Conservation (phyloP, 2,329 filamentous ascomycete genomes). For the Trichoderma hamatum region DNA sequence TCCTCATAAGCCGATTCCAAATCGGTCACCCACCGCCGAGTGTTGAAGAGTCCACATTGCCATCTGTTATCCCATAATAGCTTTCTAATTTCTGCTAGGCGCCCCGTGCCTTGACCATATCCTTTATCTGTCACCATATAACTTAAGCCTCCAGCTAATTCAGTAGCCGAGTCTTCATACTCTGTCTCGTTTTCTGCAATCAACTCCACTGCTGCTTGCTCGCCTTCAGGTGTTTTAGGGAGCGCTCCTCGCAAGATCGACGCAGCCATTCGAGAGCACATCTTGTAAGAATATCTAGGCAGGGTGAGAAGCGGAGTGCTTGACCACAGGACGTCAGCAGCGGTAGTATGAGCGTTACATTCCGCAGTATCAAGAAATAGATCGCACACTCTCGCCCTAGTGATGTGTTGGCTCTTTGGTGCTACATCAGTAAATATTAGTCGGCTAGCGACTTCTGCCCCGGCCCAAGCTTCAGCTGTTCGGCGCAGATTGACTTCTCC, state of each 20-base stretch:
- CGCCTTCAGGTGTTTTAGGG: conserved; percentile 70
- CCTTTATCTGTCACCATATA: conserved; percentile 55
- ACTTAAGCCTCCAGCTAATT: conserved; percentile 64
- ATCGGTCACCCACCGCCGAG: conserved; percentile 85
- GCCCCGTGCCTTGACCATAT: conserved; percentile 62
- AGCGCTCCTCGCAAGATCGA: conserved; percentile 90
- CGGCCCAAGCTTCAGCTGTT: conserved; percentile 83
- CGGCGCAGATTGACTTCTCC: conserved; percentile 83
- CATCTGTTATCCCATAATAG: conserved; percentile 83
- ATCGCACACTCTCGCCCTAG: conserved; percentile 87
- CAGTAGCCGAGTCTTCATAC: conserved; percentile 78
- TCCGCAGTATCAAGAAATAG: conserved; percentile 96
- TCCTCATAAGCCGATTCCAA: conserved; percentile 85
- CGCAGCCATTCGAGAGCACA: conserved; percentile 98
- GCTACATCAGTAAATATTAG: conserved; percentile 97
- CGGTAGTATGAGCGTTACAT: conserved; percentile 97
- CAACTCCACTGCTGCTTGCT: conserved; percentile 69
- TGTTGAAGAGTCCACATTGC: conserved; percentile 88
- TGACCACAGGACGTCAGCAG: conserved; percentile 94
- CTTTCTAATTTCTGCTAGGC: conserved; percentile 76
- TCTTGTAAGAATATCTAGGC: conserved; percentile 93
- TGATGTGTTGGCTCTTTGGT: conserved; percentile 91
- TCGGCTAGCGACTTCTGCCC: conserved; percentile 78
- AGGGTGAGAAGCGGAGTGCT: conserved; percentile 90
- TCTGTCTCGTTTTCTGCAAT: conserved; percentile 77